Base-by-base conservation (phyloP, 306 rosid species). In the Casuarina equisetifolia region DNA sequence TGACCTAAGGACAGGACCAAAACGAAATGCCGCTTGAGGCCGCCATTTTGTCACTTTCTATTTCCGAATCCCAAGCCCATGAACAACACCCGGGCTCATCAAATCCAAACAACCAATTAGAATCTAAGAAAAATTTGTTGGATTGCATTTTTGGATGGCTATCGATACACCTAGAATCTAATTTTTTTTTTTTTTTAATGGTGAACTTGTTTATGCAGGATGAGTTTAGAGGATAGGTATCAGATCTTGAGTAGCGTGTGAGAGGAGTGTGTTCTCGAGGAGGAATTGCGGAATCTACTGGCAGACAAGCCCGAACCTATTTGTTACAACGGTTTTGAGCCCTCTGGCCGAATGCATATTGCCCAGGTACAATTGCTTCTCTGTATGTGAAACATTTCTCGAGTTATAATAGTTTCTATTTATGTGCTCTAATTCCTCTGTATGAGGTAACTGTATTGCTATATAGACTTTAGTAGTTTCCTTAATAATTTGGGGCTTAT, bases 321-420 rank as follows among this genome's bases (percentile, higher is more conserved):
- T 58, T 92, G 97, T 83, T 94, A 94, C 39, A 97, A 94, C 15
- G 97, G 98, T 2, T 94, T 94, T 13, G 97, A 94, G 71, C 97
- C 98, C 44, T 92, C 97, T 10, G 97, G 98, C 2, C 82, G 97
- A 72, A 94, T 94, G 98, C 98, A 94, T 82, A 92, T 94, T 68
- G 97, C 98, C 76, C 98, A 94, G 96, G 98, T 91, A 67, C 4
- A 16, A 44, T 19, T 11, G 52, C 16, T 12, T 69, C 2, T 20
- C 10, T 46, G 50, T 46, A 10, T 58, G 3, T 57, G 38, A n/a
- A 58, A 25, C 19, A 19, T 4, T 20, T 57, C 20, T 57, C 3
- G 4, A 9, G 36, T 57, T n/a, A 20, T 57, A 19, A 57, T 20
- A 20, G 9, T 19, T 19, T 19, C 63, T 38, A n/a, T 20, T 57